Base-by-base conservation (phyloP, 768 basidiomycete genomes). In the Chlorophyllum brunneum region DNA sequence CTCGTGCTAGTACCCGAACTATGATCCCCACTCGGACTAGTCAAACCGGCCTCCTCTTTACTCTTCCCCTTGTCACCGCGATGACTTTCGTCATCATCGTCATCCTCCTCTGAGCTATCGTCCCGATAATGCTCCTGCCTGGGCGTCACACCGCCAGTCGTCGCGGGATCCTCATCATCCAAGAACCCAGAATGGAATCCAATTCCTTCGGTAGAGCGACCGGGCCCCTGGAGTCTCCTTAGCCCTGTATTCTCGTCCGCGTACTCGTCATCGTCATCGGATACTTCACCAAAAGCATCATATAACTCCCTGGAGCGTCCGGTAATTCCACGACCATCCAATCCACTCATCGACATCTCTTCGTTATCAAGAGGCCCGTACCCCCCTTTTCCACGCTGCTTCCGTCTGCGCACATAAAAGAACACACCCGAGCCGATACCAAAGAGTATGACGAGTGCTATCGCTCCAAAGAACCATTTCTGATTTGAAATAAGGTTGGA, bases 281-380 rank as follows among this genome's bases (percentile, higher is more conserved):
- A 88, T 23, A 85, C 78, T 62, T 93, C 92, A 30, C 92, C 93
- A 69, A 98, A 98, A 15, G 95, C 95, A 67, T 98, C 94, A 61
- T 98, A 98, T 56, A 99, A 64, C 68, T 98, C 95, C 70, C 88
- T 88, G 44, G 93, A 88, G 16, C 16, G 70, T 69, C 44, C 85
- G 76, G 31, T 77, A 20, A 75, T 67, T 53, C 24, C 40, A n/a
- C 39, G 49, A 33, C 72, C 67, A 16, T 79, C 74, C 26, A 97
- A 66, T 3, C 85, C 65, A 44, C 77, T 81, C 92, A 98, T 92
- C 6, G 84, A 82, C 48, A 95, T 67, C 44, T 87, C 86, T 47
- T 88, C 87, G 27, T 77, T 80, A 20, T 63, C 80, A 24, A 93
- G 66, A 13, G 77, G 74, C 11, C 76, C 74, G 63, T 93, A 93